phyloP scores from a whole-genome alignment of 257 asterid genomes.

The Nicotiana otophora region DNA sequence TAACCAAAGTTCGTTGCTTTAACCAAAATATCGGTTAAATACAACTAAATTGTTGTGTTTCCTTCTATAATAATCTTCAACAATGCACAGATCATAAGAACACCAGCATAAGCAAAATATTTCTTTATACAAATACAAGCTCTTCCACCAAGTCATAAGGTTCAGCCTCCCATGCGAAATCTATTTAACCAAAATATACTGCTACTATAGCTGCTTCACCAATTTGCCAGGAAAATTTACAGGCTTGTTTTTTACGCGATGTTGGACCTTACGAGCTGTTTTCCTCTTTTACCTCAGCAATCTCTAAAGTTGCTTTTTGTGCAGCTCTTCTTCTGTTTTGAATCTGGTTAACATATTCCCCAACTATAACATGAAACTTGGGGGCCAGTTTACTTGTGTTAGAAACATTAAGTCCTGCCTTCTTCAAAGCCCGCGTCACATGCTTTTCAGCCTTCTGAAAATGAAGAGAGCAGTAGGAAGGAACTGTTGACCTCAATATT shows the following conservation, averaged over 20 bases:
- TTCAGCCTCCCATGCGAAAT: not conserved
- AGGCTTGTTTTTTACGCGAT: not conserved
- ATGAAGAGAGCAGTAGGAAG: conserved; percentile 74
- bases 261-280: conserved; percentile 35
- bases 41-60: not conserved
- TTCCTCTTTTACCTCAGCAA: conserved; percentile 38
- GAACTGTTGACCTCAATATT: conserved; percentile 69
- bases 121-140: not conserved
- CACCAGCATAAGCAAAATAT: not conserved
- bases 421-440: conserved; percentile 77
- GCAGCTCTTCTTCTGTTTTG: conserved; percentile 70
- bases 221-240: conserved; percentile 18
- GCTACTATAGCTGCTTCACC: conserved; percentile 12
- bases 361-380: conserved; percentile 60
- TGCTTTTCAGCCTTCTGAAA: conserved; percentile 73
- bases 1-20: not conserved
- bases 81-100: not conserved
- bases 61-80: not conserved
- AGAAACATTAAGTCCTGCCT: conserved; percentile 61
- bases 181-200: conserved; percentile 9
- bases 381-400: conserved; percentile 79
- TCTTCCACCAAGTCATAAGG: not conserved
- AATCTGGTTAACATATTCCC: conserved; percentile 65
- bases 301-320: conserved; percentile 36
- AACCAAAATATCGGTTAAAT: not conserved